Conservation (phyloP, 2,329 filamentous ascomycete genomes). For the Fusarium compactum region DNA sequence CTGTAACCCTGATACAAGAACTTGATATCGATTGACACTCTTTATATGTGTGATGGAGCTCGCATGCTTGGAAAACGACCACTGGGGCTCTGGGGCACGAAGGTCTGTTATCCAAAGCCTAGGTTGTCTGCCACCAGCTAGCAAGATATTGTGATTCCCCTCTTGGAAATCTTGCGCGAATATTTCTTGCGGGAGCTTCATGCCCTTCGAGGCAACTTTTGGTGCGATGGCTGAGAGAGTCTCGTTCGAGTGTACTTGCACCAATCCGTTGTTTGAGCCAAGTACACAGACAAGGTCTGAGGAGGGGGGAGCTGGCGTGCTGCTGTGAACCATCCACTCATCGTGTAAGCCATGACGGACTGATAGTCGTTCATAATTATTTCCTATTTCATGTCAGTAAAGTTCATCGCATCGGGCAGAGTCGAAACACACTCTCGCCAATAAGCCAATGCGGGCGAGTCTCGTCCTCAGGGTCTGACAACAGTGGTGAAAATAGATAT, state of each 20-base stretch:
- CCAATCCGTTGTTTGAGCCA: constrained; percentile 62
- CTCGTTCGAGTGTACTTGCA: constrained; percentile 52
- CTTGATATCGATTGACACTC: constrained; percentile 61
- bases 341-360: constrained; percentile 44
- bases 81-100: constrained; percentile 53
- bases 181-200: constrained; percentile 52
- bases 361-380: constrained; percentile 50
- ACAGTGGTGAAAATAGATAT: constrained; percentile 55
- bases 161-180: constrained; percentile 63
- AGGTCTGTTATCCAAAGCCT: constrained; percentile 61
- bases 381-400: constrained; percentile 42
- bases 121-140: constrained; percentile 65
- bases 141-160: constrained; percentile 58
- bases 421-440: constrained; percentile 49
- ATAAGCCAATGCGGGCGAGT: constrained; percentile 55
- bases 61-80: constrained; percentile 52
- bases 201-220: constrained; percentile 29
- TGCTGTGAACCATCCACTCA: constrained; percentile 55
- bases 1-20: constrained; percentile 65
- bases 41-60: constrained; percentile 63
- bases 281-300: constrained; percentile 59
- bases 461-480: constrained; percentile 44
- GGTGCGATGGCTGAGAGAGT: constrained; percentile 53
- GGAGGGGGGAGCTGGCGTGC: constrained; percentile 56
- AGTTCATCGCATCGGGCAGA: background rate